A percentile compares a stretch with the other conserved stretches of the same genome.
phyloP scores from a whole-genome alignment of 805 yeast genomes.

The Hanseniaspora valbyensis region DNA sequence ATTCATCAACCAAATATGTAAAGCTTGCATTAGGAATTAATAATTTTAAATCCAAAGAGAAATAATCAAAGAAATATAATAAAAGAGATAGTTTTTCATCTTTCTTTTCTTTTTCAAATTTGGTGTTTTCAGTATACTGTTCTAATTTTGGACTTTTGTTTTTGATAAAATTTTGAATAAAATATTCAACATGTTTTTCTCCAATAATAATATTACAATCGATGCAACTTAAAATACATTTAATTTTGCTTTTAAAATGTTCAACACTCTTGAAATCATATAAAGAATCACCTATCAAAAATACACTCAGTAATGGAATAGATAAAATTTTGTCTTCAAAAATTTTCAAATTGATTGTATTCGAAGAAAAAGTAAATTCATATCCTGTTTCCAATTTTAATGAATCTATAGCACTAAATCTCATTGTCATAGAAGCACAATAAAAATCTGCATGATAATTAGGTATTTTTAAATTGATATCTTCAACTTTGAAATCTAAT shows the following conservation, averaged over 20 bases:
- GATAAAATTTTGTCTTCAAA: conserved; percentile 22
- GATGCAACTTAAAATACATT: conserved; percentile 23
- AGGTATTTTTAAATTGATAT: conserved; percentile 20
- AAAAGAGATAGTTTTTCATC: conserved; percentile 6
- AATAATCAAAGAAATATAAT: conserved; percentile 7
- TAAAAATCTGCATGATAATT: conserved; percentile 18
- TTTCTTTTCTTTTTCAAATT: not conserved
- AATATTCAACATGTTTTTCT: conserved; percentile 15
- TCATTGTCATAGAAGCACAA: conserved; percentile 25
- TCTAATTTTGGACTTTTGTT: not conserved
- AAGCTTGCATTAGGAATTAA: conserved; percentile 11
- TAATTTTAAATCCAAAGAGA: conserved; percentile 11
- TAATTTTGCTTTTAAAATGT: conserved; percentile 18
- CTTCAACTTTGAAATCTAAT: conserved; percentile 27
- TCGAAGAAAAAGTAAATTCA: conserved; percentile 26
- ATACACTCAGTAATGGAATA: conserved; percentile 25
- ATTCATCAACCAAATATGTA: conserved; percentile 7
- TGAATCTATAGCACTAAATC: conserved; percentile 20
- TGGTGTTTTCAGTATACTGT: not conserved
- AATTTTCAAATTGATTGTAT: conserved; percentile 20
- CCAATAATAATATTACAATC: conserved; percentile 25
- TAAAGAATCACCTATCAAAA: conserved; percentile 24
- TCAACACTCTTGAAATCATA: conserved; percentile 19
- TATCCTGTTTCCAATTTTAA: conserved; percentile 5
- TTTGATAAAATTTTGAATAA: conserved; percentile 11